Base-by-base conservation (phyloP, 2,329 filamentous ascomycete genomes). In the Fusarium camptoceras region DNA sequence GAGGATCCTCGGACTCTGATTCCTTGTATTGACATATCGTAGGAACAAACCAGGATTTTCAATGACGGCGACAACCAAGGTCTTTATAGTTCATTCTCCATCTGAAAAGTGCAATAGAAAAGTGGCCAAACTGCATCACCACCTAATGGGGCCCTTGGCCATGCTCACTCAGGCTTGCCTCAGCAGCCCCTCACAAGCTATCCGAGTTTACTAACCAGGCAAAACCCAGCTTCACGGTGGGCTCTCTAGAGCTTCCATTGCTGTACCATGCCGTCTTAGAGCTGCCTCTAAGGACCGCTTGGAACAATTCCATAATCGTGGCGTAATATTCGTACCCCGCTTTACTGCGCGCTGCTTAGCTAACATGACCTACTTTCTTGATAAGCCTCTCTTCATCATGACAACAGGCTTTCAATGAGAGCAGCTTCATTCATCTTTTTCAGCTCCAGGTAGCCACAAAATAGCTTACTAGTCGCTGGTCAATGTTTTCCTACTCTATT, bases 301-400 rank as follows among this genome's bases (percentile, higher is more conserved):
- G 37, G 11, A 46, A 64, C 55, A 39, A 64, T 71, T 73, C 58
- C 71, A 75, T 71, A 75, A 74, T 75, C 60, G 64, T 73, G 62
- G 64, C 73, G 73, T 75, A 75, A 75, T 71, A 44, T 22, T 55
- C 16, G n/a, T 43, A 48, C 69, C 73, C 73, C 73, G 64, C 73
- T 74, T 72, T 66, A 41, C 64, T 71, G 59, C 56, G 47, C 43
- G 62, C 28, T 43, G 66, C 62, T 72, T 74, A 75, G 72, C 62
- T 61, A 68, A 47, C 57, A 47, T 28, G 28, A 22, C 30, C 34
- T 46, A 25, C 34, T 53, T 51, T 66, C 63, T 75, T 71, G 64
- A 72, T 71, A 71, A 73, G 68, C 68, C 27, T n/a, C 54, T 31
- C 59, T 50, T 30, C 31, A 62, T 55, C 64, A 69, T 71, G 68